Base-by-base conservation (phyloP, 495 filamentous ascomycete species). In the Cairneyella variabilis region DNA sequence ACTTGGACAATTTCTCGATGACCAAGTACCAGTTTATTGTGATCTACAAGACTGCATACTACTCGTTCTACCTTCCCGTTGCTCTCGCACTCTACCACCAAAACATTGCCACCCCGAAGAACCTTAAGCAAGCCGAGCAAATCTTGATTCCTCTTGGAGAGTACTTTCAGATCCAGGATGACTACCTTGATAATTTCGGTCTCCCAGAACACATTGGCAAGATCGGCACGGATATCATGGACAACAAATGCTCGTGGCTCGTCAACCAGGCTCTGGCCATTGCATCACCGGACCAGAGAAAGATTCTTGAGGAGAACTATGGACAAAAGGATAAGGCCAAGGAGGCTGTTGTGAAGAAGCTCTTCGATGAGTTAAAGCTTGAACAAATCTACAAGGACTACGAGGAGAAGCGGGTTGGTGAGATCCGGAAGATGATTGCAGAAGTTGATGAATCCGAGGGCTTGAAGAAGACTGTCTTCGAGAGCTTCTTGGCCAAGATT, bases 161-260 rank as follows among this genome's bases (percentile, higher is more conserved):
- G 72, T 98, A 97, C 77, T 98, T 98, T 82, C 93, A 98, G 71
- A 80, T 95, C 59, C 93, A 97, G 71, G 93, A 98, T 65, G 95
- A 98, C 78, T 98, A 91, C 76, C 88, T 98, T 37, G 95, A 98
- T 76, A 91, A 90, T 70, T 98, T 90, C 60, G 95, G 93, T 56
- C 84, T 91, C 61, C 91, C 93, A 21, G 83, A 87, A 58, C 76
- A 82, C 61, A 93, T 98, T 63, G 93, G 93, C 64, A 98, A 98
- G 82, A 95, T 98, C 58, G 93, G 93, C 48, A 98, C 95, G 54
- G 93, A 98, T 65, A 98, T 98, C 66, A 81, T 89, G 75, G 93
- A 98, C 70, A 98, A 98, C 81, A 98, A 98, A 77, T 98, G 93
- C 78, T 91, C 87, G 6, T 98, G 93, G 93, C 69, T 97, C 18